These are phyloP conservation scores for Candida ipomoeae DNA, from an alignment of 805 yeast genomes.

Conservation along the genomic window DNA sequence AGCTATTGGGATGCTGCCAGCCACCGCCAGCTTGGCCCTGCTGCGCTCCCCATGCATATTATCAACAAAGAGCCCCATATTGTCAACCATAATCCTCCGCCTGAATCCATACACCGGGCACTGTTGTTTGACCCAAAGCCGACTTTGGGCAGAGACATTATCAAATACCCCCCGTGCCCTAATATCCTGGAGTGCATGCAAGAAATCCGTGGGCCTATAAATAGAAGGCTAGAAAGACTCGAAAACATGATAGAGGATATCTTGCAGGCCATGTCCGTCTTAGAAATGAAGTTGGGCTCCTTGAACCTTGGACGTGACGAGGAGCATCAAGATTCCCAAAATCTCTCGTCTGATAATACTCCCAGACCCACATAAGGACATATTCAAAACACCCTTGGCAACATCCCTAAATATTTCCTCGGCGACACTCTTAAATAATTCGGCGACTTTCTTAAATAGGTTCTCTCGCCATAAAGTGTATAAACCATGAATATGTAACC, in stretches of 20 bases:
- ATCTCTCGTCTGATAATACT: background rate
- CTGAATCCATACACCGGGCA: background rate
- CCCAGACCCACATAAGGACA: background rate
- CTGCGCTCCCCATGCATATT: background rate
- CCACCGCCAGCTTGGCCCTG: background rate
- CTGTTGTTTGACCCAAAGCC: background rate
- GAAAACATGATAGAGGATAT: conserved; percentile 1
- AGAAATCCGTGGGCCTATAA: background rate
- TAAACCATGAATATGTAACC: background rate
- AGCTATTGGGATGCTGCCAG: background rate
- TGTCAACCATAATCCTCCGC: background rate
- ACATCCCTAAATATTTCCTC: background rate
- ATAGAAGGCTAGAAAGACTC: background rate
- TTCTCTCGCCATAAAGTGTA: background rate
- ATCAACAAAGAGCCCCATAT: background rate
- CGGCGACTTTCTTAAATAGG: background rate
- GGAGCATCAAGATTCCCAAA: background rate
- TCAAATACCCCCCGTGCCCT: background rate
- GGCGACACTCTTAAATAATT: background rate
- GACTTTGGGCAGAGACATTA: background rate
- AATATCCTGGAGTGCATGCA: background rate
- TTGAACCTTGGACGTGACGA: background rate
- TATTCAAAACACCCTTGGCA: background rate
- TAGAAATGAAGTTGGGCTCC: background rate
- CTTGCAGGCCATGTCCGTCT: background rate